These are phyloP conservation scores for Colletotrichum neosansevieriae DNA, from an alignment of 2,329 filamentous ascomycete species.

Conservation along the genomic window DNA sequence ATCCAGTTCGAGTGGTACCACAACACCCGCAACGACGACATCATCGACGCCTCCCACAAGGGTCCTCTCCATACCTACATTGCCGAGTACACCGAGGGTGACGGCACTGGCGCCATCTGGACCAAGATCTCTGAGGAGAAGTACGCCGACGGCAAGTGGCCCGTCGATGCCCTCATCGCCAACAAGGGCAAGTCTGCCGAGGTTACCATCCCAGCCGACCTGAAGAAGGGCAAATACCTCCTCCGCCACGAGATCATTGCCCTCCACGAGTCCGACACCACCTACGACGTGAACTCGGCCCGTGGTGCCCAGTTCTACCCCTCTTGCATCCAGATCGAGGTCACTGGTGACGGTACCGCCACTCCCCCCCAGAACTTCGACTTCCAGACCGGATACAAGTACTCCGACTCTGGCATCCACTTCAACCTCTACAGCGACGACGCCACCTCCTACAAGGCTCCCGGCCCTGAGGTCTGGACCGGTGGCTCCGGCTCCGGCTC, in stretches of 20 bases:
- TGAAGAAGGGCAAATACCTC: constrained; percentile 65
- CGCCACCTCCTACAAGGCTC: constrained; percentile 49
- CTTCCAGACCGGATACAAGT: constrained; percentile 67
- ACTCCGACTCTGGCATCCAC: constrained; percentile 67
- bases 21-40: constrained; percentile 62
- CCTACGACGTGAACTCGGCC: constrained; percentile 46
- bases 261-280: constrained; percentile 59
- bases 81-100: constrained; percentile 54
- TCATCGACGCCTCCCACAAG: constrained; percentile 65
- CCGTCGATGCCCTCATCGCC: constrained; percentile 58
- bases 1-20: constrained; percentile 65
- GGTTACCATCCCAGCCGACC: constrained; percentile 58
- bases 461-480: constrained; percentile 51
- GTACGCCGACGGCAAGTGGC: constrained; percentile 56
- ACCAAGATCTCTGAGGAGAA: constrained; percentile 57
- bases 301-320: constrained; percentile 67
- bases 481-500: constrained; percentile 32
- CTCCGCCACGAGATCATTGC: constrained; percentile 68
- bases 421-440: constrained; percentile 67
- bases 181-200: constrained; percentile 60
- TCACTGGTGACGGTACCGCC: constrained; percentile 65
- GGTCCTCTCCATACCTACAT: constrained; percentile 67
- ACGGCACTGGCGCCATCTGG: constrained; percentile 64
- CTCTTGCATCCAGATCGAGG: constrained; percentile 70
- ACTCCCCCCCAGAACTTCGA: constrained; percentile 57